These are phyloP conservation scores for Mortierella claussenii DNA, from an alignment of 192 early-diverging fungal species.

Conservation along the genomic window DNA sequence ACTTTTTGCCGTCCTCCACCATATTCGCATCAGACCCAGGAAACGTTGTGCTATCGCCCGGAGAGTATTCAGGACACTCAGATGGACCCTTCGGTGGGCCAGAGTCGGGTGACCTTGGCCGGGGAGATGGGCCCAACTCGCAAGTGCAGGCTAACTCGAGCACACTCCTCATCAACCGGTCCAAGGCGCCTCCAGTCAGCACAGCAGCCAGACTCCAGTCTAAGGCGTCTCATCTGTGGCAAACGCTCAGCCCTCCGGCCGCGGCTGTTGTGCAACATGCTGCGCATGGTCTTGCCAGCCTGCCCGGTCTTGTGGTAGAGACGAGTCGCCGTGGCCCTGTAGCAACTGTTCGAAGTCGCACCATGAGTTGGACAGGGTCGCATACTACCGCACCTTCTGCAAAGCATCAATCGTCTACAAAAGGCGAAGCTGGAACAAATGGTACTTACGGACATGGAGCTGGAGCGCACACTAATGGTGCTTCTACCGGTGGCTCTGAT, in stretches of 20 bases:
- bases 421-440: slow-evolving; percentile 24
- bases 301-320: slow-evolving; percentile 44
- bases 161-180: slow-evolving; percentile 37
- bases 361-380: slow-evolving; percentile 49
- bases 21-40: slow-evolving; percentile 44
- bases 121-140: slow-evolving; percentile 4
- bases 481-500: slow-evolving; percentile 41
- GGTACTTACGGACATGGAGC: slow-evolving; percentile 50
- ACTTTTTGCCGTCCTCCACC: slow-evolving; percentile 41
- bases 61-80: slow-evolving; percentile 16
- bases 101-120: neutral
- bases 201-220: slow-evolving; percentile 43
- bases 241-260: slow-evolving; percentile 46
- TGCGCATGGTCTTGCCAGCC: slow-evolving; percentile 42
- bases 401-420: slow-evolving; percentile 16
- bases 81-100: slow-evolving; percentile 25
- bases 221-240: slow-evolving; percentile 39
- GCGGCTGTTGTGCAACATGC: slow-evolving; percentile 48
- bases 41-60: slow-evolving; percentile 16
- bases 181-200: slow-evolving; percentile 47
- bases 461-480: slow-evolving; percentile 23
- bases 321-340: slow-evolving; percentile 47
- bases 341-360: slow-evolving; percentile 43
- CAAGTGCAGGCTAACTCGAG: slow-evolving; percentile 26
- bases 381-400: slow-evolving; percentile 3